A percentile compares a stretch with the other conserved stretches of the same genome.
These are phyloP conservation scores for Pulveroboletus sp. DNA, from an alignment of 768 basidiomycete species.

Conservation along the genomic window DNA sequence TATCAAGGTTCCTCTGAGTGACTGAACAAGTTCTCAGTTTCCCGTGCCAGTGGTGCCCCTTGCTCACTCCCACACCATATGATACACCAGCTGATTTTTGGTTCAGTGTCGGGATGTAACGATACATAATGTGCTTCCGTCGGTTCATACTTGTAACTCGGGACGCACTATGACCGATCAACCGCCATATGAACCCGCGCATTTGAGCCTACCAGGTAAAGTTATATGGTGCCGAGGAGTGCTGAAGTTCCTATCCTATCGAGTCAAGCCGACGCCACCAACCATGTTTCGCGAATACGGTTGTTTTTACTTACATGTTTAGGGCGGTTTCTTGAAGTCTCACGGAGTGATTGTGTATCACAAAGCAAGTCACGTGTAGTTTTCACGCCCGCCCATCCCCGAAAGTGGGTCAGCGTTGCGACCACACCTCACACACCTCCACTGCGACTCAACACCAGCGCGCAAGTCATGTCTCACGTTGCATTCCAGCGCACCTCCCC, in stretches of 20 bases:
- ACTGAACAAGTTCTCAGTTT: slow-evolving; percentile 5
- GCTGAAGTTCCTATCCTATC: not conserved
- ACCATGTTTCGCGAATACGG: not conserved
- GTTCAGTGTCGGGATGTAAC: not conserved
- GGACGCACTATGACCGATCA: slow-evolving; percentile 3
- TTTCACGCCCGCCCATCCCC: slow-evolving; percentile 1
- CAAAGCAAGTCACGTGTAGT: slow-evolving; percentile 10
- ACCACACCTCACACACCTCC: not conserved
- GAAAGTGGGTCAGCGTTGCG: not conserved
- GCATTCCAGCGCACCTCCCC: slow-evolving; percentile 40
- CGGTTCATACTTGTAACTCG: not conserved
- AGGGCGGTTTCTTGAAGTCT: too few relatives aligned
- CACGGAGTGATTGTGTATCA: too few relatives aligned
- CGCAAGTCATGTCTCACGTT: slow-evolving; percentile 41
- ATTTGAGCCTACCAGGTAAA: not conserved
- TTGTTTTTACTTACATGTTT: too few relatives aligned
- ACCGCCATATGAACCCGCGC: not conserved
- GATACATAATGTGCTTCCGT: slow-evolving; percentile 4
- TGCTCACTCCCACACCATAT: slow-evolving; percentile 17
- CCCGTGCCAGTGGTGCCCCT: slow-evolving; percentile 9
- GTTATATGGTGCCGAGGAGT: not conserved
- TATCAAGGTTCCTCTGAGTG: slow-evolving; percentile 8
- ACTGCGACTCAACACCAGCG: not conserved
- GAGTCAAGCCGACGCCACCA: not conserved
- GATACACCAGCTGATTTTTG: not conserved